Base-by-base conservation (phyloP, 805 yeast species). In the Monosporozyma unispora region DNA sequence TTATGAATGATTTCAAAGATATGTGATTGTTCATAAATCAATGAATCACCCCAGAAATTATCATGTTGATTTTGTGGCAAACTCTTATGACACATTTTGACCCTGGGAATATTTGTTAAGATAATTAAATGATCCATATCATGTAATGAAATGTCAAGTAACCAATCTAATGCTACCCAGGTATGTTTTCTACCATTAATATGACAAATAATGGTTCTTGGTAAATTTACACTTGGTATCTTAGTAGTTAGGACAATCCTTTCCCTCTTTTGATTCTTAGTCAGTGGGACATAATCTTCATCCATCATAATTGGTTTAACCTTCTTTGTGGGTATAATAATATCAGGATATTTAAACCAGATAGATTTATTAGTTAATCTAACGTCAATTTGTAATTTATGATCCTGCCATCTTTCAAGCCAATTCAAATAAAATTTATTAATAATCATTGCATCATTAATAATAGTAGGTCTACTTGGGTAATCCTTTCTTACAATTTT, bases 131-230 rank as follows among this genome's bases (percentile, higher is more conserved):
- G 74, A 61, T 85, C 95, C 8, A 87, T 86, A 58, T 80, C 70
- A 54, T 77, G 79, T 3, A 81, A 62, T 9, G 80, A 65, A 40
- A 70, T 68, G 42, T 70, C 69, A 50, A 82, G 67, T 7, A 77
- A 68, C 83, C 86, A 85, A 61, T 85, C 95, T 35, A 85, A 63
- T 1, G 88, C 81, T 7, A 83, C 87, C 95, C 95, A 85, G 0
- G 93, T 82, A 65, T 85, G 91, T 48, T 69, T 73, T 51, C 90
- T 69, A 1, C 87, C 95, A 54, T 80, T 72, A 25, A 85, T 70
- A 60, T 84, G 84, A 28, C 82, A 80, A 60, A 84, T 59, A 5
- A 84, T 70, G 1, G 75, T 74, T 56, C 90, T 69, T 29, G 64
- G 63, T 6, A 56, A 51, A 21, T 63, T 56, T 2, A 56, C 56